Evolutionary conservation across 768 basidiomycete species (phyloP).

Genomic region (Mrakia gelida): DNA sequence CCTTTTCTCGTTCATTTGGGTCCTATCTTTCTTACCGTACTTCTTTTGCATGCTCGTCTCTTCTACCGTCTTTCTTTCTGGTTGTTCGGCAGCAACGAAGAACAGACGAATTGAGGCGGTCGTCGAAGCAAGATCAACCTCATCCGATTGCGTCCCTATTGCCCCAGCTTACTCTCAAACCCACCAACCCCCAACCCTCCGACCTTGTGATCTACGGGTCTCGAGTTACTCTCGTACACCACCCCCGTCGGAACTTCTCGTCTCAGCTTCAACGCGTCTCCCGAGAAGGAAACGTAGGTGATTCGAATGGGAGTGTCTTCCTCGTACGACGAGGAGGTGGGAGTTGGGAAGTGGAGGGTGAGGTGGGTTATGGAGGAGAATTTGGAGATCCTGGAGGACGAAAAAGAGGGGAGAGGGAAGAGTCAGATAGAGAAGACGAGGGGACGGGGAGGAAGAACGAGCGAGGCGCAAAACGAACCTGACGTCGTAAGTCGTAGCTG

Average conservation of each 20-base stretch:
- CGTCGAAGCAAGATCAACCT: too few species aligned
- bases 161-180: neutral
- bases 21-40: too few species aligned
- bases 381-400: slow-evolving; percentile 17
- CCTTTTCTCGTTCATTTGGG: neutral
- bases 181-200: neutral
- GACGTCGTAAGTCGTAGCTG: slow-evolving; percentile 21
- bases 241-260: slow-evolving; percentile 27
- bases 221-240: slow-evolving; percentile 21
- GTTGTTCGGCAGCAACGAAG: neutral
- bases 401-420: neutral
- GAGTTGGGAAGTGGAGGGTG: slow-evolving; percentile 28
- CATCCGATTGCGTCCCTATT: neutral
- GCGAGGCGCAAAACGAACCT: neutral
- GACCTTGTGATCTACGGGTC: slow-evolving; percentile 13
- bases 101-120: too few species aligned
- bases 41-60: neutral
- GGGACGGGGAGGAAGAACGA: neutral
- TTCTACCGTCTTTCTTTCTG: too few species aligned
- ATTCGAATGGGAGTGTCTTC: slow-evolving; percentile 20
- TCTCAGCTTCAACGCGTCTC: slow-evolving; percentile 22
- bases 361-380: slow-evolving; percentile 31
- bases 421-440: neutral
- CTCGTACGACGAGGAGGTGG: slow-evolving; percentile 3
- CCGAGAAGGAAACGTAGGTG: slow-evolving; percentile 17